These are phyloP conservation scores for Pinus taeda DNA, from an alignment of 75 land plant genomes.

Conservation along the genomic window DNA sequence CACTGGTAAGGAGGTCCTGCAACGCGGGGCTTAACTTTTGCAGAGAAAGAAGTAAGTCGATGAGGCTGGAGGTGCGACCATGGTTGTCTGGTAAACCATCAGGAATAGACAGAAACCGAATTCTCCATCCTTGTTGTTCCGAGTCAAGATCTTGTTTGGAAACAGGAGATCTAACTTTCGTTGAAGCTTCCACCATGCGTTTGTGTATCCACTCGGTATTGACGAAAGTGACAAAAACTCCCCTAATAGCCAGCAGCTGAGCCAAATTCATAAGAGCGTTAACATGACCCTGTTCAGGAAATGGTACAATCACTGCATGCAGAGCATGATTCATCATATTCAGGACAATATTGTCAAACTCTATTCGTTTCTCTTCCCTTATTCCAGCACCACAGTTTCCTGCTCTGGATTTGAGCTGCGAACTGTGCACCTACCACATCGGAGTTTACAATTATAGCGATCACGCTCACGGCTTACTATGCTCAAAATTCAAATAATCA, in stretches of 20 bases:
- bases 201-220: not conserved
- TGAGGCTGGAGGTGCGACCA: too few relatives aligned
- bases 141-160: not conserved
- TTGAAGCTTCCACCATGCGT: not conserved
- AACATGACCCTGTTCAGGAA: constrained; percentile 4
- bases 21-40: too few relatives aligned
- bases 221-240: not conserved
- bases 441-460: too few relatives aligned
- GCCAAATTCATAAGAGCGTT: not conserved
- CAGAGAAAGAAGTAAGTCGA: too few relatives aligned
- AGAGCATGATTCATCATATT: not conserved
- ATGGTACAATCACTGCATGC: not conserved
- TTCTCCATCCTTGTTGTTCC: not conserved
- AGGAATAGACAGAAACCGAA: not conserved
- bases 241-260: not conserved
- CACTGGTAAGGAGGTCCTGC: too few relatives aligned
- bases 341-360: too few relatives aligned
- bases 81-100: constrained; percentile 1
- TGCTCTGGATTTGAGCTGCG: too few relatives aligned
- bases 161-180: not conserved
- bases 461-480: too few relatives aligned
- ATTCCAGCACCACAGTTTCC: too few relatives aligned
- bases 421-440: too few relatives aligned
- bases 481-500: too few relatives aligned
- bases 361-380: too few relatives aligned